phyloP scores from a whole-genome alignment of 2,329 filamentous ascomycete species.

The Alternaria postmessia region DNA sequence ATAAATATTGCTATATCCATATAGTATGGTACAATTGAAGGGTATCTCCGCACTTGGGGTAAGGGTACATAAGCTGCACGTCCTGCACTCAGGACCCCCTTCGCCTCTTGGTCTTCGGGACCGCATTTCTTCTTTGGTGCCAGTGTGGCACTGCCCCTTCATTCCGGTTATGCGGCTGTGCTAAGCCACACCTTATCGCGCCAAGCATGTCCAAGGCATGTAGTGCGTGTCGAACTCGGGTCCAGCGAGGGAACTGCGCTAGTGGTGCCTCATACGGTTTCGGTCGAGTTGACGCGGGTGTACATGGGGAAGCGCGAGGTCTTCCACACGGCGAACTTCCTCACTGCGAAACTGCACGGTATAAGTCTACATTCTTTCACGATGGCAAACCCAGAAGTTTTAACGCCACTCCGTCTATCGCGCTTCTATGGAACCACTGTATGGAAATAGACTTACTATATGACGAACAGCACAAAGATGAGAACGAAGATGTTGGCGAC shows the following conservation, averaged over 20 bases:
- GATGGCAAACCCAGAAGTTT: neutral
- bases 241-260: neutral
- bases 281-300: slow-evolving; percentile 27
- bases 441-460: slow-evolving; percentile 34
- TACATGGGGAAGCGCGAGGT: slow-evolving; percentile 25
- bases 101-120: neutral
- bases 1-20: slow-evolving; percentile 17
- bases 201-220: slow-evolving; percentile 14
- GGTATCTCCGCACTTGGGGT: slow-evolving; percentile 2
- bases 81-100: neutral
- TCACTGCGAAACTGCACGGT: slow-evolving; percentile 27
- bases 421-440: slow-evolving; percentile 7
- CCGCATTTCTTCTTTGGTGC: neutral
- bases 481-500: slow-evolving; percentile 34
- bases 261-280: slow-evolving; percentile 19
- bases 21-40: slow-evolving; percentile 11
- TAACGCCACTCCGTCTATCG: slow-evolving; percentile 10
- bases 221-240: neutral
- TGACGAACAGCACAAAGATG: slow-evolving; percentile 23
- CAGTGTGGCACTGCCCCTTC: neutral
- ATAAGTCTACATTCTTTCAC: slow-evolving; percentile 27
- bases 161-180: slow-evolving; percentile 6
- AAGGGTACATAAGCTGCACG: neutral
- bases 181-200: neutral
- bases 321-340: slow-evolving; percentile 33